These are phyloP conservation scores for Trypanosomatidae sp. DNA, from an alignment of 208 protist species.

Conservation along the genomic window DNA sequence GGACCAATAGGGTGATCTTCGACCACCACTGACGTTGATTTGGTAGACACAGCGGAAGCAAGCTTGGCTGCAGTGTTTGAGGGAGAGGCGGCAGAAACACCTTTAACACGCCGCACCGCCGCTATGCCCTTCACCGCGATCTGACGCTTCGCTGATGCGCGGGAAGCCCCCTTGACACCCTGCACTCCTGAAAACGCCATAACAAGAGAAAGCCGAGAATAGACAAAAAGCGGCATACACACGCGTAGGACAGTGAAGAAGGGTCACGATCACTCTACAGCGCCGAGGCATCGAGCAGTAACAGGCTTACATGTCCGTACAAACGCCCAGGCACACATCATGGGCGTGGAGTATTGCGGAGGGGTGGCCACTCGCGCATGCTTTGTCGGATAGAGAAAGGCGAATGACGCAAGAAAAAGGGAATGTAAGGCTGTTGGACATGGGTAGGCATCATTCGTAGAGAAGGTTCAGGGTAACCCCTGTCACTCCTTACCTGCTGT, in stretches of 20 bases:
- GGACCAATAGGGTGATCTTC: conserved; percentile 28
- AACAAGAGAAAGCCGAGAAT: not conserved
- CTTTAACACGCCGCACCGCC: not conserved
- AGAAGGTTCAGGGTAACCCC: not conserved
- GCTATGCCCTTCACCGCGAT: not conserved
- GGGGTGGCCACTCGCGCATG: not conserved
- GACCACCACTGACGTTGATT: not conserved
- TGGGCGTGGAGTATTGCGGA: not conserved
- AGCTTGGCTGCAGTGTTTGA: not conserved
- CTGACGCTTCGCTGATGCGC: not conserved
- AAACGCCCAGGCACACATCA: not conserved
- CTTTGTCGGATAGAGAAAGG: not conserved
- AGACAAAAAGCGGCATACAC: not conserved
- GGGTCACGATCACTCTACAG: not conserved
- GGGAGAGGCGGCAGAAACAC: not conserved
- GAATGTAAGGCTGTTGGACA: not conserved
- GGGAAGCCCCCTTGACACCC: not conserved
- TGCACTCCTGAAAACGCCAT: not conserved
- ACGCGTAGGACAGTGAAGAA: not conserved
- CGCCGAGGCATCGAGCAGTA: too few relatives aligned
- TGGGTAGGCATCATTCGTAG: not conserved
- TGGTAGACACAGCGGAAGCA: not conserved
- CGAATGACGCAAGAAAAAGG: not conserved
- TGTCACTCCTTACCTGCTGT: not conserved
- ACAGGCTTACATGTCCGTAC: not conserved